Evolutionary conservation across 352 stramenopile species (phyloP), one percentile per base, ranked within the genome.

Genomic region (Phytophthora palmivora): DNA sequence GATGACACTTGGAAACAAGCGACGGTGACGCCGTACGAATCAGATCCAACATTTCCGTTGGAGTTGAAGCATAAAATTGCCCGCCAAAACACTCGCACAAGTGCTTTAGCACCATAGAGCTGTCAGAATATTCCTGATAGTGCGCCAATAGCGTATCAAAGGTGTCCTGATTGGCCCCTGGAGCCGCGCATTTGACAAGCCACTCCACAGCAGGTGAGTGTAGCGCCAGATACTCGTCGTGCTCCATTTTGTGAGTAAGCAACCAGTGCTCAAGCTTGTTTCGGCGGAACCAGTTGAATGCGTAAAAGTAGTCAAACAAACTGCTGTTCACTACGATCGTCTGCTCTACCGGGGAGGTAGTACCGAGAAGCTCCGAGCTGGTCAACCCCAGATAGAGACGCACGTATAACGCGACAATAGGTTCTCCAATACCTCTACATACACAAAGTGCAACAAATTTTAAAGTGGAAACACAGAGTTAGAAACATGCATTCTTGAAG

Each of bases 281-380:
- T 9, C 69, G 59, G 15, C 74, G 69, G 42, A 92, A 96, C 51
- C 84, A 79, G 39, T 91, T 65, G 58, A 96, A 95, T 0, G 74
- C 79, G 69, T 94, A 95, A 24, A 98, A 87, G 56, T 94, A 96
- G 67, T 98, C 91, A 39, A 92, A 94, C 15, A 97, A 34, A 45
- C 86, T 96, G 33, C 69, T 89, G n/a, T 83, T 68, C 10, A 94
- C 75, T 0, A 80, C 76, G 6, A 55, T 15, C 10, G 64, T 67
- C 15, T 72, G 69, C 22, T 74, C 69, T 9, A 60, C 58, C 6
- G 82, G 80, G 9, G 82, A 78, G 14, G 56, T 76, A 0, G 65
- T 36, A 2, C 54, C 66, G 14, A 91, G 54, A 9, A 96, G 46
- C 38, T 93, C 84, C 0, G 70, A 84, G 43, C 82, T 91, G 2